These are phyloP conservation scores for Lactarius vividus DNA, from an alignment of 768 basidiomycete genomes.

Conservation along the genomic window DNA sequence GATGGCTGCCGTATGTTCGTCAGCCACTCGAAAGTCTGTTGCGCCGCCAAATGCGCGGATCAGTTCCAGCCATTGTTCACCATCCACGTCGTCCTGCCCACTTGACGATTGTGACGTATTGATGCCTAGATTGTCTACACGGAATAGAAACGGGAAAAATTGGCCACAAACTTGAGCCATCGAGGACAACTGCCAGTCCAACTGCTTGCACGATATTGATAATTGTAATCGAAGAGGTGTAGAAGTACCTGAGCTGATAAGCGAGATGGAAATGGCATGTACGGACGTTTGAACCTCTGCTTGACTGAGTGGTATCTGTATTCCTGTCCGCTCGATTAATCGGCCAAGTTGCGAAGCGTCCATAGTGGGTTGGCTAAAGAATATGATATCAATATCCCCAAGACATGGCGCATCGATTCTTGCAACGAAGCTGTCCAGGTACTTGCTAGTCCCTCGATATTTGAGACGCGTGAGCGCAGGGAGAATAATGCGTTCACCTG, in stretches of 20 bases:
- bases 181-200: neutral
- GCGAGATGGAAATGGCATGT: neutral
- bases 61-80: neutral
- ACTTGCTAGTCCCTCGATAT: too few species aligned
- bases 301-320: too few species aligned
- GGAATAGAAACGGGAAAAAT: neutral
- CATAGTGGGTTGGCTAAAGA: too few species aligned
- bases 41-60: neutral
- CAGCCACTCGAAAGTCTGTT: neutral
- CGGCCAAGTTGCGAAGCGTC: too few species aligned
- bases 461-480: too few species aligned
- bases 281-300: neutral
- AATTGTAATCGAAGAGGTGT: neutral
- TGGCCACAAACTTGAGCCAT: neutral
- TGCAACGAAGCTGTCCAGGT: too few species aligned
- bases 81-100: neutral
- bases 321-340: too few species aligned
- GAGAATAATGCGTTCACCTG: too few species aligned
- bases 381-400: too few species aligned
- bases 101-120: too few species aligned
- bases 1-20: neutral
- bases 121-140: too few species aligned
- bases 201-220: neutral
- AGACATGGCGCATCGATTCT: too few species aligned
- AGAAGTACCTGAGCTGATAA: neutral